Percentiles rank a stretch among this genome's conserved stretches.
These are phyloP conservation scores for Leptosphaerulina australis DNA, from an alignment of 2,329 filamentous ascomycete genomes.

Conservation along the genomic window DNA sequence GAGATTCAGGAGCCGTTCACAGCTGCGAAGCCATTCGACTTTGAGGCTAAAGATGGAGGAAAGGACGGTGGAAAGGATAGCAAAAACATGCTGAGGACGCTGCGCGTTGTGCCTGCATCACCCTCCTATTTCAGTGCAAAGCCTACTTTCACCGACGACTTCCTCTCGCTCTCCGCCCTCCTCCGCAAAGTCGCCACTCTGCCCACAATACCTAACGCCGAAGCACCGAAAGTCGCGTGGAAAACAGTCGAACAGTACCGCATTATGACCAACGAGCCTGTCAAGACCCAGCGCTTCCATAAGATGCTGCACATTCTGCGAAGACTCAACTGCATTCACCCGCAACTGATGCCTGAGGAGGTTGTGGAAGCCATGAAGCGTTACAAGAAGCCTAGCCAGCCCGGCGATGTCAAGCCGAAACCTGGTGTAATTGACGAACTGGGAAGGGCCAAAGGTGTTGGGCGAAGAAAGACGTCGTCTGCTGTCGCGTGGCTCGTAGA, in stretches of 20 bases:
- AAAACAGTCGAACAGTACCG: constrained; percentile 78
- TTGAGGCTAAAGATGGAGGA: constrained; percentile 29
- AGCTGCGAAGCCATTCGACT: constrained; percentile 55
- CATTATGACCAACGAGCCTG: constrained; percentile 53
- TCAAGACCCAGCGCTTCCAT: constrained; percentile 72
- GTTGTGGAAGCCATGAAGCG: constrained; percentile 68
- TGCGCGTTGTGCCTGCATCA: constrained; percentile 80
- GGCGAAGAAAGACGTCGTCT: constrained; percentile 84
- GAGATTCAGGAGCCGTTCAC: constrained; percentile 42
- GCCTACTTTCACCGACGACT: constrained; percentile 83
- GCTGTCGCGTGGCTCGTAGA: constrained; percentile 90
- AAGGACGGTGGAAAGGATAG: constrained; percentile 16
- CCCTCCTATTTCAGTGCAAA: constrained; percentile 94
- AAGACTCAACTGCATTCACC: constrained; percentile 83
- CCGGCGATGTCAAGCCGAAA: constrained; percentile 67
- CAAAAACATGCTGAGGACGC: constrained; percentile 35
- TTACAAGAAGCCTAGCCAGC: constrained; percentile 78
- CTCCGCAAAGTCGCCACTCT: constrained; percentile 74
- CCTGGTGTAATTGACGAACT: constrained; percentile 73
- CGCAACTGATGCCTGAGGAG: constrained; percentile 72
- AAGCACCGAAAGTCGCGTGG: constrained; percentile 80
- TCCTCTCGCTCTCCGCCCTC: constrained; percentile 74
- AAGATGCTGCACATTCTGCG: constrained; percentile 77
- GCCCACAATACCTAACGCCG: constrained; percentile 68
- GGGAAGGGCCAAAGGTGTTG: constrained; percentile 79